These are phyloP conservation scores for Pseudonitzschia pungens DNA, from an alignment of 108 stramenopile species.

Conservation along the genomic window DNA sequence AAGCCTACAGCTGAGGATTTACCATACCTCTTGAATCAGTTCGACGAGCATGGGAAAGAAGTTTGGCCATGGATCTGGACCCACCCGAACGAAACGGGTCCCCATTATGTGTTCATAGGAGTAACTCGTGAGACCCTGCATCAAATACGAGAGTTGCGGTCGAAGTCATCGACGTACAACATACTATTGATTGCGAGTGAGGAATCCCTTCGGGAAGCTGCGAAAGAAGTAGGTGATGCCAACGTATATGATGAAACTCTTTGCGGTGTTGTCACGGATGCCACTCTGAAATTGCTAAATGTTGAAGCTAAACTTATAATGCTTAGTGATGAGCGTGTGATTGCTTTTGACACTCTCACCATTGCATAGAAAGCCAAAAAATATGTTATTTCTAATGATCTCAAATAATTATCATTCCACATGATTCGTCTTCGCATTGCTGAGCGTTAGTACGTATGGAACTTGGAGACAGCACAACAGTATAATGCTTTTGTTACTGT, in stretches of 20 bases:
- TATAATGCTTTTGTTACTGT: background rate
- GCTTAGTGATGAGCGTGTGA: constrained; percentile 22
- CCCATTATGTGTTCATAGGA: constrained; percentile 21
- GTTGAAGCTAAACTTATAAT: constrained; percentile 18
- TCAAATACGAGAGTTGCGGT: constrained; percentile 9
- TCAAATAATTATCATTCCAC: background rate
- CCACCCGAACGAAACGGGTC: constrained; percentile 15
- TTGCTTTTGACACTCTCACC: constrained; percentile 14
- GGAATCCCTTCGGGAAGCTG: background rate
- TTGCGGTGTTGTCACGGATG: constrained; percentile 17
- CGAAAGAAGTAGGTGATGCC: background rate
- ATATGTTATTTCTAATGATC: background rate
- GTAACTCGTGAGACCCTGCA: background rate
- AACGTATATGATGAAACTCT: constrained; percentile 5
- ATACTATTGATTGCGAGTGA: constrained; percentile 13
- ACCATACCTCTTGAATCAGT: constrained; percentile 12
- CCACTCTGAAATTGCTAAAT: constrained; percentile 5
- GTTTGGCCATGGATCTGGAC: constrained; percentile 31
- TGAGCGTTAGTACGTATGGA: background rate
- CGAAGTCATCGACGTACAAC: background rate
- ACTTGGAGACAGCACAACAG: background rate
- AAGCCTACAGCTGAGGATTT: constrained; percentile 9
- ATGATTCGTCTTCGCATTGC: background rate
- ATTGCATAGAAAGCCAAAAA: background rate
- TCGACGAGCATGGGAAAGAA: constrained; percentile 18